A percentile compares a stretch with the other conserved stretches of the same genome.
Conservation (phyloP, 1,139 yeast species). For the Sugiyamaella xylanicola region DNA sequence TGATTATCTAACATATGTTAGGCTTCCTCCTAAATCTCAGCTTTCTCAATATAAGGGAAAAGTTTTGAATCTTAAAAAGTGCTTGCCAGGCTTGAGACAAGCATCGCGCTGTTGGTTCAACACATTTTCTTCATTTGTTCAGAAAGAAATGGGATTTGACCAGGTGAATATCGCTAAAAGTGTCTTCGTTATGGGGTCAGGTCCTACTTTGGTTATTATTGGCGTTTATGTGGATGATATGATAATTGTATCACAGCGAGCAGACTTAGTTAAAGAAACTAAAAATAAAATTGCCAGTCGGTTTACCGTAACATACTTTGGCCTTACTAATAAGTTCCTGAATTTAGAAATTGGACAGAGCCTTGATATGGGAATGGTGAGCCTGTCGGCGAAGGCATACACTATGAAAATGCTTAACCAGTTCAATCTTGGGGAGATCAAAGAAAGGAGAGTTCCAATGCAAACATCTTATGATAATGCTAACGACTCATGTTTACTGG, state of each 20-base stretch:
- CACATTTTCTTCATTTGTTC: too few relatives aligned
- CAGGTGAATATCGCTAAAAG: too few relatives aligned
- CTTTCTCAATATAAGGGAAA: too few relatives aligned
- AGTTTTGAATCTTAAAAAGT: too few relatives aligned
- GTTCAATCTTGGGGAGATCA: neutral
- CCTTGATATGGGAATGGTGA: neutral
- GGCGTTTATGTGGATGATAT: constrained; percentile 11
- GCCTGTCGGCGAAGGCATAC: neutral
- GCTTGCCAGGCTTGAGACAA: too few relatives aligned
- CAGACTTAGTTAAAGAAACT: neutral
- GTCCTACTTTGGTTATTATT: neutral
- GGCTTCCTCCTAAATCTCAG: too few relatives aligned
- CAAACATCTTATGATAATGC: neutral
- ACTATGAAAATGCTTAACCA: neutral
- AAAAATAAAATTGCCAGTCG: neutral
- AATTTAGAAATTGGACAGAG: neutral
- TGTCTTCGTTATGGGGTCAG: neutral
- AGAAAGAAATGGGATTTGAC: too few relatives aligned
- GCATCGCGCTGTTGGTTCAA: too few relatives aligned
- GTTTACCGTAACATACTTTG: constrained; percentile 2
- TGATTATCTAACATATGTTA: too few relatives aligned
- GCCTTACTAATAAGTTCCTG: constrained; percentile 4
- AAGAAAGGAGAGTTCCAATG: neutral
- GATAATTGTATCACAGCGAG: neutral
- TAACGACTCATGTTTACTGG: neutral